These are phyloP conservation scores for Triangularia verruculosa DNA, from an alignment of 2,329 filamentous ascomycete species.

Conservation along the genomic window DNA sequence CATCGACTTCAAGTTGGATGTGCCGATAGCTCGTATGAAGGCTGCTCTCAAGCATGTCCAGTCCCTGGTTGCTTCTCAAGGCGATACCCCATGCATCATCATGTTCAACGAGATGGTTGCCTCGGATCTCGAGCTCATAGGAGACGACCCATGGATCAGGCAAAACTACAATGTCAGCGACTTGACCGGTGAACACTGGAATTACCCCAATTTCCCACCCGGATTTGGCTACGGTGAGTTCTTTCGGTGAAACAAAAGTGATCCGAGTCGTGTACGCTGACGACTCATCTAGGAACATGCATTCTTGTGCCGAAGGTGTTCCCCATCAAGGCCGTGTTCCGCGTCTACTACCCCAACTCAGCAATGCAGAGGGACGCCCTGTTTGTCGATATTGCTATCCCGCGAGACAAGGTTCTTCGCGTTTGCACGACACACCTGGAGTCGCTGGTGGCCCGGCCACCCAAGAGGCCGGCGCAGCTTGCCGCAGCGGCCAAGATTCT, in stretches of 20 bases:
- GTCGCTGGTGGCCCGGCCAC: conserved; percentile 47
- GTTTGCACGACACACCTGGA: conserved; percentile 59
- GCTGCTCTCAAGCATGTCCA: conserved; percentile 33
- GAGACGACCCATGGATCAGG: conserved; percentile 45
- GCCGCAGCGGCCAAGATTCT: conserved; percentile 43
- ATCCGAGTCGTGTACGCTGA: background rate
- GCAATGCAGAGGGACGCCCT: conserved; percentile 52
- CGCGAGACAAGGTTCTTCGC: conserved; percentile 36
- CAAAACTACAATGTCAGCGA: conserved; percentile 49
- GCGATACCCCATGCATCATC: conserved; percentile 38
- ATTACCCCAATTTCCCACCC: conserved; percentile 39
- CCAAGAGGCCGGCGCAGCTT: conserved; percentile 49
- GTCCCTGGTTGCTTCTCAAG: conserved; percentile 12
- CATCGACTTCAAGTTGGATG: conserved; percentile 37
- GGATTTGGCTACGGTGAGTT: conserved; percentile 34
- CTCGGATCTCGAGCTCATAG: conserved; percentile 45
- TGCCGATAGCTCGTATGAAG: conserved; percentile 33
- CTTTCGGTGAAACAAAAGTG: background rate
- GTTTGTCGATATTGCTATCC: conserved; percentile 48
- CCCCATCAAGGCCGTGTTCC: conserved; percentile 43
- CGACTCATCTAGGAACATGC: conserved; percentile 41
- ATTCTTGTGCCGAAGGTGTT: conserved; percentile 50
- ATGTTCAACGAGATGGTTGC: conserved; percentile 52
- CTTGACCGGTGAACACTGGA: conserved; percentile 40
- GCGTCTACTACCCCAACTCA: conserved; percentile 48